Evolutionary conservation across 75 land plant genomes (phyloP).

Genomic region (Pseudotsuga menziesii): DNA sequence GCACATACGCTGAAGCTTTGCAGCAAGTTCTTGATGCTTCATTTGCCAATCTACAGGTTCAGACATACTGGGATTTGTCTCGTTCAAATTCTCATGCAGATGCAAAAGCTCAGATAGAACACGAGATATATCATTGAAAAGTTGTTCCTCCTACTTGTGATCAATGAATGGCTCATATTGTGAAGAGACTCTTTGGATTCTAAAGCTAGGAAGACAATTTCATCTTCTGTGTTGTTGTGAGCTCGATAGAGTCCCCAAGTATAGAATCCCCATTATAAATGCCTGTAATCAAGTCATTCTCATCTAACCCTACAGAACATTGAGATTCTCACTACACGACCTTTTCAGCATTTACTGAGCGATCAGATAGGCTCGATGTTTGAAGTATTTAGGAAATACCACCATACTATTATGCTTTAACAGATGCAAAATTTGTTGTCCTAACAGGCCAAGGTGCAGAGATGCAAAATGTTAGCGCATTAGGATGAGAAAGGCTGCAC

Average conservation of each 20-base stretch:
- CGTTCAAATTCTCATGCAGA: conserved; percentile 32
- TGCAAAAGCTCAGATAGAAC: conserved; percentile 49
- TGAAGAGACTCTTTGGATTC: conserved; percentile 85
- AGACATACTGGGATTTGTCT: conserved; percentile 1
- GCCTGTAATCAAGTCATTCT: too few species aligned
- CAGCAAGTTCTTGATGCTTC: conserved; percentile 50
- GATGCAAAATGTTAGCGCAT: too few species aligned
- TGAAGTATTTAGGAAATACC: too few species aligned
- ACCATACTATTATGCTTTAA: too few species aligned
- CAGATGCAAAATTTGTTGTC: too few species aligned
- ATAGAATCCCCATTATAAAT: too few species aligned
- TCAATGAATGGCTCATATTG: conserved; percentile 90
- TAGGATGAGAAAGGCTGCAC: too few species aligned
- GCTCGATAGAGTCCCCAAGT: conserved; percentile 81
- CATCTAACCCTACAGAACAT: too few species aligned
- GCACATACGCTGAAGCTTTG: conserved; percentile 84
- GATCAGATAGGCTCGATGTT: too few species aligned
- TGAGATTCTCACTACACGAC: too few species aligned
- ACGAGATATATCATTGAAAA: conserved; percentile 70
- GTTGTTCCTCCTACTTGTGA: conserved; percentile 76
- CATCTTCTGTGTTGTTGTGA: conserved; percentile 94
- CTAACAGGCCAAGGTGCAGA: too few species aligned
- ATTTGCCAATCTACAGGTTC: conserved; percentile 10
- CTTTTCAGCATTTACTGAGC: too few species aligned
- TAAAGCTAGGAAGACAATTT: conserved; percentile 85